Evolutionary conservation across 2,329 filamentous ascomycete genomes (phyloP).

Genomic region (Ambrosiella beaveri): DNA sequence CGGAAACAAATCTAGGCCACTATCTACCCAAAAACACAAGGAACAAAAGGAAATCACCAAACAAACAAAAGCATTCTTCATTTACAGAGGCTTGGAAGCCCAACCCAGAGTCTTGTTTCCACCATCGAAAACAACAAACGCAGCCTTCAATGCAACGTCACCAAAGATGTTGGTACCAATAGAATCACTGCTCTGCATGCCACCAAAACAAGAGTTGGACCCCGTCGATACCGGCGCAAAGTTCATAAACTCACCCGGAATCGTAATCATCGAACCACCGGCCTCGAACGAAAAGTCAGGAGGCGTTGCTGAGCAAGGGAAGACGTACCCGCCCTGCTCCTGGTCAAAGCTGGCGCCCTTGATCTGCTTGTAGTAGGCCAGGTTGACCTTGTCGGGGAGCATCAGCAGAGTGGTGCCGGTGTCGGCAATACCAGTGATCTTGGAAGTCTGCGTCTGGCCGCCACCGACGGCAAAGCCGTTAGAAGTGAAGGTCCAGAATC

Average conservation of each 20-base stretch:
- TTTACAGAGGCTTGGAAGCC: constrained; percentile 7
- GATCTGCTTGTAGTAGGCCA: constrained; percentile 32
- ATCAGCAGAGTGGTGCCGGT: constrained; percentile 48
- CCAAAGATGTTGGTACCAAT: constrained; percentile 39
- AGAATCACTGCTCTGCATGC: constrained; percentile 39
- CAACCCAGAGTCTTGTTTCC: constrained; percentile 34
- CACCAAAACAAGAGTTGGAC: constrained; percentile 46
- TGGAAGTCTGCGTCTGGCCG: constrained; percentile 16
- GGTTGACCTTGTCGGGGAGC: constrained; percentile 33
- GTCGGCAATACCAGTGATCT: constrained; percentile 35
- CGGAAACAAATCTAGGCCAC: no score
- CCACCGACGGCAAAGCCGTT: constrained; percentile 15
- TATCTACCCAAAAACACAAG: not conserved
- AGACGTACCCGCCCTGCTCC: constrained; percentile 26
- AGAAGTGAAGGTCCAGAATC: constrained; percentile 44
- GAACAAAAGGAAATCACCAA: not conserved
- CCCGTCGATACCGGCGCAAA: constrained; percentile 29
- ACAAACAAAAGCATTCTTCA: not conserved
- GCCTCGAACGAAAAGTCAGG: constrained; percentile 38
- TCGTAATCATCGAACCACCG: constrained; percentile 39
- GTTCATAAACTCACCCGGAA: constrained; percentile 35
- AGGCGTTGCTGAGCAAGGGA: constrained; percentile 29
- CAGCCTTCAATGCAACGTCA: constrained; percentile 44
- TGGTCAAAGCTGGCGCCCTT: constrained; percentile 25
- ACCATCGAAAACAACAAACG: constrained; percentile 40